Conservation (phyloP, 257 asterid genomes). For the Ophiorrhiza pumila region DNA sequence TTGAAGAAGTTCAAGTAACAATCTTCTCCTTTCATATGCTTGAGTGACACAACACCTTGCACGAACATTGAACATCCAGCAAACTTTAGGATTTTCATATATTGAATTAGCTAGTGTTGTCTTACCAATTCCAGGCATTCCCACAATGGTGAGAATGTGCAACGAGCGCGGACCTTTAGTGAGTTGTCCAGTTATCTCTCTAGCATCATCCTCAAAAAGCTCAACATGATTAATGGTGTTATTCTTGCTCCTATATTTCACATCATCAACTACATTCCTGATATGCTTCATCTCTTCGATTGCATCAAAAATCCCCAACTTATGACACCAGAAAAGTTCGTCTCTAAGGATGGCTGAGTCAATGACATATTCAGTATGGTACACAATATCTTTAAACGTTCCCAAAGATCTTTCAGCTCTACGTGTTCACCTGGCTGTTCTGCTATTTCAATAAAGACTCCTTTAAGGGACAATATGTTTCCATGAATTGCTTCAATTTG, state of each 20-base stretch:
- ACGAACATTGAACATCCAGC: background rate
- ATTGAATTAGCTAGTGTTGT: background rate
- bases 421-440: background rate
- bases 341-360: background rate
- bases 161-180: too few relatives aligned
- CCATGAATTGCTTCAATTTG: background rate
- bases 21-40: too few relatives aligned
- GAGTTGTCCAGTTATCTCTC: too few relatives aligned
- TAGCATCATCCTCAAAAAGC: background rate
- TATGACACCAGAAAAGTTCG: too few relatives aligned
- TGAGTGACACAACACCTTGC: slow-evolving; percentile 3
- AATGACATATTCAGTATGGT: background rate
- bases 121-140: background rate
- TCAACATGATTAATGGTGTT: background rate
- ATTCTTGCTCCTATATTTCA: too few relatives aligned
- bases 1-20: too few relatives aligned
- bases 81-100: background rate
- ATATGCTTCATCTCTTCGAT: too few relatives aligned
- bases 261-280: too few relatives aligned
- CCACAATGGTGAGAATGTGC: too few relatives aligned
- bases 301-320: too few relatives aligned
- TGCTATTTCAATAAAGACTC: background rate
- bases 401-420: background rate
- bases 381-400: background rate
- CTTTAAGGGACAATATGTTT: background rate